A percentile compares a stretch with the other conserved stretches of the same genome.
These are phyloP conservation scores for Petunia hybrid DNA, from an alignment of 305 asterid genomes.

Conservation along the genomic window DNA sequence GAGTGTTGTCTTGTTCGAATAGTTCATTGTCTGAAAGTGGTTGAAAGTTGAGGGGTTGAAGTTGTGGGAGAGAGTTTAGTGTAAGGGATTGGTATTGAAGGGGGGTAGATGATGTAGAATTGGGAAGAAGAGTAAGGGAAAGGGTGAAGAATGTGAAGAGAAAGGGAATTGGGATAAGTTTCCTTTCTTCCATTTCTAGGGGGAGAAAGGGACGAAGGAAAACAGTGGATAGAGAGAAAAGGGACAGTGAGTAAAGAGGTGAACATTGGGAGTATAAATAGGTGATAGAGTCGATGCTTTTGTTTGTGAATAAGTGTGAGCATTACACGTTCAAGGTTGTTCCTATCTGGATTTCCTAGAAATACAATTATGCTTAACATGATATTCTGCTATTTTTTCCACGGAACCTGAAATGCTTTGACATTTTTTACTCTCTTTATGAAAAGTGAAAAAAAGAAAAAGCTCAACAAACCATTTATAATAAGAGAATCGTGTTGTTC, in stretches of 20 bases:
- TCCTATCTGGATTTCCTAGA: no score
- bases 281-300: no score
- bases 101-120: not conserved
- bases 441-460: no score
- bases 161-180: not conserved
- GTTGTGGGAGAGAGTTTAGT: constrained; percentile 43
- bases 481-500: no score
- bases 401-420: no score
- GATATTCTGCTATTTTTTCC: no score
- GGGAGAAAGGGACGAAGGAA: not conserved
- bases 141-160: not conserved
- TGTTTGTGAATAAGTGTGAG: no score
- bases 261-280: constrained; percentile 37
- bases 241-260: not conserved
- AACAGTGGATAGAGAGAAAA: not conserved
- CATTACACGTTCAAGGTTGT: no score
- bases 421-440: no score
- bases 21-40: not conserved
- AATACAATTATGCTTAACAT: no score
- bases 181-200: constrained; percentile 35
- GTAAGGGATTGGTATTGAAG: constrained; percentile 36
- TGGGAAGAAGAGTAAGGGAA: constrained; percentile 27
- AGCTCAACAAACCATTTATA: no score
- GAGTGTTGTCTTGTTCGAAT: not conserved
- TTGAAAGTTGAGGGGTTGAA: constrained; percentile 18